These are phyloP conservation scores for Trametes punicea DNA, from an alignment of 768 basidiomycete species.

Conservation along the genomic window DNA sequence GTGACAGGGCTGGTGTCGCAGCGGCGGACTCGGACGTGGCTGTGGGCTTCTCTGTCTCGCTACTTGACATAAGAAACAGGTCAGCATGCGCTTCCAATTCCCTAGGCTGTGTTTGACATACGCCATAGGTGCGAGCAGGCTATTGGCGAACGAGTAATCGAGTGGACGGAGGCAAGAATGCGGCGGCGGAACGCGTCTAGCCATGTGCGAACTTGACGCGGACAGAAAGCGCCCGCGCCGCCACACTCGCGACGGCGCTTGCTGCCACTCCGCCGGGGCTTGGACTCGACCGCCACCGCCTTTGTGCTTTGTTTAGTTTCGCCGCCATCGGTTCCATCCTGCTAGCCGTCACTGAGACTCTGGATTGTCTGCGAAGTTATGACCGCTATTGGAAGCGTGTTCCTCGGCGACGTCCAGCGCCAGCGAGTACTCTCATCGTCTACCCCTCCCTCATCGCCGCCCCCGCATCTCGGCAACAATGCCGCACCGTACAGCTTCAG, in stretches of 20 bases:
- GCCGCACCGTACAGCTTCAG: constrained; percentile 16
- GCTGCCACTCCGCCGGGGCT: not conserved
- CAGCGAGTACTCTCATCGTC: constrained; percentile 55
- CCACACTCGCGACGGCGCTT: constrained; percentile 1
- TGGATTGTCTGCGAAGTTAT: constrained; percentile 26
- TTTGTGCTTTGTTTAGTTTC: too few species aligned
- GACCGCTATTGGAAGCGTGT: constrained; percentile 71
- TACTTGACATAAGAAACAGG: not conserved
- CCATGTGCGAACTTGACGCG: constrained; percentile 2
- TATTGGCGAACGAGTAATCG: not conserved
- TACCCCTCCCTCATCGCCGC: constrained; percentile 47
- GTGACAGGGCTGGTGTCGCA: constrained; percentile 12
- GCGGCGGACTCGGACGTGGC: constrained; percentile 12
- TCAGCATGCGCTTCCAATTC: not conserved
- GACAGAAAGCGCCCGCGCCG: constrained; percentile 2
- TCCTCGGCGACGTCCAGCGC: constrained; percentile 74
- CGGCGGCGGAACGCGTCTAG: constrained; percentile 17
- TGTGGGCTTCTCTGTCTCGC: constrained; percentile 11
- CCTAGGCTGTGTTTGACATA: not conserved
- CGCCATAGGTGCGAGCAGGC: constrained; percentile 9
- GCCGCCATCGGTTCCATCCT: not conserved
- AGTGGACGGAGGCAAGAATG: constrained; percentile 1
- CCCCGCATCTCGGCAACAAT: constrained; percentile 25
- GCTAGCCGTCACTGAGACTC: not conserved
- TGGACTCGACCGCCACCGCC: not conserved